These are phyloP conservation scores for Ophiosphaerella narmari DNA, from an alignment of 2,329 filamentous ascomycete genomes.

Conservation along the genomic window DNA sequence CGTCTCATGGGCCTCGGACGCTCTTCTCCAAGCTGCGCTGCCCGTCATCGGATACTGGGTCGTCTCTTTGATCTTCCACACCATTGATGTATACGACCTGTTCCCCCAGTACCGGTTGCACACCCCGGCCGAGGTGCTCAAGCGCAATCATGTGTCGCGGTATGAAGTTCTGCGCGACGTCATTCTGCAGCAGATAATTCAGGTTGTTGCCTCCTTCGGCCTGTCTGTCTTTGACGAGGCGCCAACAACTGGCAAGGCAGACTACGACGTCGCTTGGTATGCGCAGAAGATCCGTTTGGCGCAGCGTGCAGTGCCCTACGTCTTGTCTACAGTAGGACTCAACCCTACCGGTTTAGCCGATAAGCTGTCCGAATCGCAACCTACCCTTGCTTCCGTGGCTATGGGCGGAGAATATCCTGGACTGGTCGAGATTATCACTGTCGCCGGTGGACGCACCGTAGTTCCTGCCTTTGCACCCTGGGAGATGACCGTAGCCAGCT, in stretches of 20 bases:
- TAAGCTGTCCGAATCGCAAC: slow-evolving; percentile 72
- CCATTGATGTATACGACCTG: slow-evolving; percentile 81
- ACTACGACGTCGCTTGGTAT: slow-evolving; percentile 89
- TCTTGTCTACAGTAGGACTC: slow-evolving; percentile 74
- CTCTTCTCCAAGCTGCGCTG: slow-evolving; percentile 73
- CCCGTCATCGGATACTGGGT: slow-evolving; percentile 88
- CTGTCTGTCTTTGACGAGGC: slow-evolving; percentile 74
- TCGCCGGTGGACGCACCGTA: slow-evolving; percentile 54
- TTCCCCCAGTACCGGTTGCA: slow-evolving; percentile 93
- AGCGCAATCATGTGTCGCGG: slow-evolving; percentile 83
- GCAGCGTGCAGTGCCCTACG: slow-evolving; percentile 74
- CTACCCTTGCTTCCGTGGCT: slow-evolving; percentile 74
- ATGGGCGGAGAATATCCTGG: slow-evolving; percentile 81
- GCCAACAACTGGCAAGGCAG: slow-evolving; percentile 75
- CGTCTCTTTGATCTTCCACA: slow-evolving; percentile 83
- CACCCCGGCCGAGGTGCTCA: slow-evolving; percentile 86
- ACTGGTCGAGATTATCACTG: slow-evolving; percentile 63
- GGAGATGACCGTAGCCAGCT: slow-evolving; percentile 76
- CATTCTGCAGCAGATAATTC: slow-evolving; percentile 86
- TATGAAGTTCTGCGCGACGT: slow-evolving; percentile 90
- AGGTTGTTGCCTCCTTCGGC: slow-evolving; percentile 71
- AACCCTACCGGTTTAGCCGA: slow-evolving; percentile 76
- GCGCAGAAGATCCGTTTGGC: slow-evolving; percentile 78
- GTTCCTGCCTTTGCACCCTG: slow-evolving; percentile 79
- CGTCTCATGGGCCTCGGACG: slow-evolving; percentile 78